These are phyloP conservation scores for Kentomonas sorsogonicus DNA, from an alignment of 208 protist genomes.

Conservation along the genomic window DNA sequence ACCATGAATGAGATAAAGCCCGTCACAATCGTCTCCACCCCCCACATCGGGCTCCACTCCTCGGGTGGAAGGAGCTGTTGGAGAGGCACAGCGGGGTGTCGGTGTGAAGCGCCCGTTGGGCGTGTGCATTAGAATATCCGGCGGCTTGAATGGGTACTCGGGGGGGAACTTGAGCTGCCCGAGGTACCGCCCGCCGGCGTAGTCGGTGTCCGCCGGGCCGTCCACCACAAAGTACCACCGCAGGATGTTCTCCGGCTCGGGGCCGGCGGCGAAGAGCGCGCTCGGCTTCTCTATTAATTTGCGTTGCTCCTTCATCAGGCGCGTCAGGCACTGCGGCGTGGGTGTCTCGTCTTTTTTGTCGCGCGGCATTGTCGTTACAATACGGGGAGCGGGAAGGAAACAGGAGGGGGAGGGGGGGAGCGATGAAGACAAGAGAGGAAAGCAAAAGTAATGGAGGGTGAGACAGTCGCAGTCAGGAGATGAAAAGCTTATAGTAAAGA, in stretches of 20 bases:
- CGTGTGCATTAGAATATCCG: slow-evolving; percentile 78
- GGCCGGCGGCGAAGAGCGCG: slow-evolving; percentile 28
- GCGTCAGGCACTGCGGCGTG: slow-evolving; percentile 27
- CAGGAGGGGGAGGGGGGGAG: not conserved
- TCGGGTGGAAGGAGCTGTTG: not conserved
- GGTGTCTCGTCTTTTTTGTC: too few species aligned
- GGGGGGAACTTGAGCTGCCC: slow-evolving; percentile 91
- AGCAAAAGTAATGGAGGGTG: not conserved
- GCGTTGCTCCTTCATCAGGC: slow-evolving; percentile 55
- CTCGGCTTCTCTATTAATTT: slow-evolving; percentile 25
- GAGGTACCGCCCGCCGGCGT: slow-evolving; percentile 93
- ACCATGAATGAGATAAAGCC: slow-evolving; percentile 86
- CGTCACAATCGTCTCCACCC: slow-evolving; percentile 54
- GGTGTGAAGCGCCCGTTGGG: slow-evolving; percentile 80
- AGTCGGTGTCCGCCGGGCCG: slow-evolving; percentile 26
- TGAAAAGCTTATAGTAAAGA: too few species aligned
- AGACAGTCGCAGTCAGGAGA: too few species aligned
- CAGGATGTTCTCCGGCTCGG: slow-evolving; percentile 87
- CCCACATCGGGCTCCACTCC: not conserved
- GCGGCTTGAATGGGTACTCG: slow-evolving; percentile 96
- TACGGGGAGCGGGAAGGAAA: too few species aligned
- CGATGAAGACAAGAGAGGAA: slow-evolving; percentile 11
- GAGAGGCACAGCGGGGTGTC: not conserved
- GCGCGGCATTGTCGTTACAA: too few species aligned
- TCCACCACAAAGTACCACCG: slow-evolving; percentile 79